A percentile compares a stretch with the other conserved stretches of the same genome.
Conservation (phyloP, 2,329 filamentous ascomycete genomes). For the Pyrenochaeta sp. region DNA sequence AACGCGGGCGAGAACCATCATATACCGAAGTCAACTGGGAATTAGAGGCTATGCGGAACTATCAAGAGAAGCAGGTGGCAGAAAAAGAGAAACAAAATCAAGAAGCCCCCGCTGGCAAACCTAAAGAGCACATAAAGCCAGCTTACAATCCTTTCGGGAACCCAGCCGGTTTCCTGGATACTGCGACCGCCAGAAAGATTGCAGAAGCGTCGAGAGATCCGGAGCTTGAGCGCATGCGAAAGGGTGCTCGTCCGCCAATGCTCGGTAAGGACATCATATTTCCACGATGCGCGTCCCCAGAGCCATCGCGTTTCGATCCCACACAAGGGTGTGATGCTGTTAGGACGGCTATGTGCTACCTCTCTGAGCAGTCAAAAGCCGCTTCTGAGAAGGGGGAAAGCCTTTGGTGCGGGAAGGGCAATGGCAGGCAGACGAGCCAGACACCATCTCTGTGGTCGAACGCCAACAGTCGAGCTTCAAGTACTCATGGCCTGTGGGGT, state of each 20-base stretch:
- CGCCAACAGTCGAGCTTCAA: conserved; percentile 58
- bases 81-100: conserved; percentile 33
- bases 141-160: conserved; percentile 51
- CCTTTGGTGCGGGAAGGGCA: conserved; percentile 64
- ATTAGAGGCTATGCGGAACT: conserved; percentile 80
- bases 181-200: conserved; percentile 34
- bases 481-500: conserved; percentile 76
- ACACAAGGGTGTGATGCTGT: conserved; percentile 68
- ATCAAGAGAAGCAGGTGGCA: conserved; percentile 69
- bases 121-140: conserved; percentile 25
- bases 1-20: conserved; percentile 65
- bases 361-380: conserved; percentile 59
- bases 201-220: conserved; percentile 46
- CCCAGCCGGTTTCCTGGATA: conserved; percentile 40
- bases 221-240: conserved; percentile 64
- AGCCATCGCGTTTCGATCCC: conserved; percentile 83
- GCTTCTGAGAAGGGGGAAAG: conserved; percentile 58
- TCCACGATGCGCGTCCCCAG: conserved; percentile 81
- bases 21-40: conserved; percentile 75
- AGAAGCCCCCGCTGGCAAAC: conserved; percentile 51
- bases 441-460: conserved; percentile 48
- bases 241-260: conserved; percentile 79
- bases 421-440: conserved; percentile 38
- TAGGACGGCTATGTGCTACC: conserved; percentile 58
- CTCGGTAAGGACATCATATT: conserved; percentile 83